Base-by-base conservation (phyloP, 495 filamentous ascomycete species). In the Jackrogersella minutella region DNA sequence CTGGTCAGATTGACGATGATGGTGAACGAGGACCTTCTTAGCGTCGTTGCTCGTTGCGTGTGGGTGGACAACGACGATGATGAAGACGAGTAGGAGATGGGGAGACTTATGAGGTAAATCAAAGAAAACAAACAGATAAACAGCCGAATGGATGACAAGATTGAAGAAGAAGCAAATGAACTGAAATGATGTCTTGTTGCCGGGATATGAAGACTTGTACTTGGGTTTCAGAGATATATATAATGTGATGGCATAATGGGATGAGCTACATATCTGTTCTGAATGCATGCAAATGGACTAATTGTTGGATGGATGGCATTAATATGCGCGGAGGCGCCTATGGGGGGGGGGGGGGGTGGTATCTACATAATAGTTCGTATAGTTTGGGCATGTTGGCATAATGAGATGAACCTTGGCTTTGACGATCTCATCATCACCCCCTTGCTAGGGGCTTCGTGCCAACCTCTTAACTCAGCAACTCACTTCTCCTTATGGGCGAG, bases 1-100 rank as follows among this genome's bases (percentile, higher is more conserved):
- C 26, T 28, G 54, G 43, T 54, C 59, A 62, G 62, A 66, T 69
- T 63, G 66, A 54, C 3, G 52, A 58, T 13, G 49, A n/a, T n/a
- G 7, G 14, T 7, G 1, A 3, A 41, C 13, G 5, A 41, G 39
- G n/a, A n/a, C 33, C 11, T 36, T 36, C 5, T 2, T 36, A 11
- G 2, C 11, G 33, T 36, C 11, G 11, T 36, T n/a, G 33, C 33
- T n/a, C 33, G 39, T 9, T 30, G 26, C 3, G 3, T 30, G 26
- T 3, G 26, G 26, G 26, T 30, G 13, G 10, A 21, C 22, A 24
- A 26, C 26, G 46, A 4, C 3, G 26, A 33, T 33, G 14, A 19
- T 17, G 30, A 30, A 33, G 16, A 51, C 14, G 5, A 51, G 2
- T 24, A 2, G 47, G n/a, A 33, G 34, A 51, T 5, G 28, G 31